Conservation (phyloP, 345 rosid genomes). For the Camelina hispida region DNA sequence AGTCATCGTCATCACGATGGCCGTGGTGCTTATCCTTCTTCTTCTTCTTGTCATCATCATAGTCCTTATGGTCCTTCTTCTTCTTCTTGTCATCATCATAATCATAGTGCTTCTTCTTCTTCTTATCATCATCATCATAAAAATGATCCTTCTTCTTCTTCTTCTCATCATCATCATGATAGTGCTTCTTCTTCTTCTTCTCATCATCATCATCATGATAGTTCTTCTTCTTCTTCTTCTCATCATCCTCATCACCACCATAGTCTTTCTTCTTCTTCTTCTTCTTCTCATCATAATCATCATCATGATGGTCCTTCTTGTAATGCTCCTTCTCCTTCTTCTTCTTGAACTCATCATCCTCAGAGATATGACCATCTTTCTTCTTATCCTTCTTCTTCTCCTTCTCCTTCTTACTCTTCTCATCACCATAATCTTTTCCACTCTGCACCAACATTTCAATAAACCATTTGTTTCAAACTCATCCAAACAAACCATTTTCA, state of each 20-base stretch:
- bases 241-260: neutral
- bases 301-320: slow-evolving; percentile 51
- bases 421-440: neutral
- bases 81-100: slow-evolving; percentile 9
- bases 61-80: slow-evolving; percentile 3
- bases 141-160: neutral
- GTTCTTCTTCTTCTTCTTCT: slow-evolving; percentile 4
- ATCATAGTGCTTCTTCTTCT: neutral
- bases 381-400: slow-evolving; percentile 13
- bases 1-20: slow-evolving; percentile 36
- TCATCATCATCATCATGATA: neutral
- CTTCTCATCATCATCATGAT: neutral
- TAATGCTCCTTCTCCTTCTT: slow-evolving; percentile 35
- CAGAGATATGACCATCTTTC: neutral
- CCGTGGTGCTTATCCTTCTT: slow-evolving; percentile 32
- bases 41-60: slow-evolving; percentile 23
- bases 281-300: slow-evolving; percentile 2
- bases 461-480: neutral
- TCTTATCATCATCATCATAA: slow-evolving; percentile 1
- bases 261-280: slow-evolving; percentile 7
- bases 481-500: neutral
- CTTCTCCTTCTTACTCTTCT: slow-evolving; percentile 5
- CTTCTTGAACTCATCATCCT: slow-evolving; percentile 23
- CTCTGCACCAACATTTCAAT: neutral
- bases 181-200: neutral